Base-by-base conservation (phyloP, 495 filamentous ascomycete species). In the Peziza echinospora region DNA sequence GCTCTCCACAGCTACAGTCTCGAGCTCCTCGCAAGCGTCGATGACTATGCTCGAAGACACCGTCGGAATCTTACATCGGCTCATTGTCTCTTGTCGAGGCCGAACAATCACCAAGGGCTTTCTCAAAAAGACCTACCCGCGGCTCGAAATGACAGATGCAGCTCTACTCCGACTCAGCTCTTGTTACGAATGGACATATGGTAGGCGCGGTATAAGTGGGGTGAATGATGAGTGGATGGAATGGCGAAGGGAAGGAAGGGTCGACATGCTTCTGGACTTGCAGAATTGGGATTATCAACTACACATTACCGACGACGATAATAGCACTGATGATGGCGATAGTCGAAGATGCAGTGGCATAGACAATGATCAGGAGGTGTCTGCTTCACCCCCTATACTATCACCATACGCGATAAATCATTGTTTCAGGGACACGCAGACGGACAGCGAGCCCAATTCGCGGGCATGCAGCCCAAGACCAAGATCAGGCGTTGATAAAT, bases 151-250 rank as follows among this genome's bases (percentile, higher is more conserved):
- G 7, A 44, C 52, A 6, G 57, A 60, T 41, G 45, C 49, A 47
- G 49, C 47, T 13, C 42, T 60, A 11, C 46, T 60, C 21, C 46
- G 56, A n/a, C 30, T 60, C 21, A 56, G 55, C 9, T 42, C 46
- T 11, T 48, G 49, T 24, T 60, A 60, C 19, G 57, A 60, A 43
- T 56, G 47, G 45, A 42, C 47, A 21, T 55, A 49, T 43, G 46
- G 44, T 21, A 48, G 44, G 10, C 43, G 57, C 7, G 57, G 57
- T 0, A 44, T 60, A 7, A 52, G 51, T 16, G 57, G 57, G 24
- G 56, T 60, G 28, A 58, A 60, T 44, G 57, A 60, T 44, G 57
- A 60, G 43, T 60, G 52, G 22, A 48, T 60, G 43, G 48, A 44
- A 11, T 60, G 57, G 57, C 55, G 56, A 26, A 39, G 57, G 26